Conservation (phyloP, 495 filamentous ascomycete genomes). For the Aspergillus leporis region DNA sequence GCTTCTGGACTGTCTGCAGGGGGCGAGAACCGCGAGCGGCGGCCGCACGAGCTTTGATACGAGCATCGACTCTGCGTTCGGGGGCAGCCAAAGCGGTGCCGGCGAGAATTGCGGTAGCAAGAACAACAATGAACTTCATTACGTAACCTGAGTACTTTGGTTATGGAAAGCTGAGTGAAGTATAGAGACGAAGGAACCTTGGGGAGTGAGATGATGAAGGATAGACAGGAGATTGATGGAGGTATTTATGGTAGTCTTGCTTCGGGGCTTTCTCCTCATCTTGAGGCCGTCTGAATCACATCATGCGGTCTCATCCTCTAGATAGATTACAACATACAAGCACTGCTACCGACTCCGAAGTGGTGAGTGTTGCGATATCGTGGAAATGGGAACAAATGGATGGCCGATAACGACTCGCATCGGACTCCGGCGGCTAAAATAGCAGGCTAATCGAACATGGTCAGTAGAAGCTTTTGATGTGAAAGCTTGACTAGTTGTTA, state of each 20-base stretch:
- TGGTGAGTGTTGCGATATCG: not conserved
- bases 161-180: not conserved
- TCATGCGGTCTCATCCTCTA: not conserved
- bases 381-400: not conserved
- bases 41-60: conserved; percentile 13
- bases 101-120: conserved; percentile 20
- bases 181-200: not conserved
- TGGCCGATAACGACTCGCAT: not conserved
- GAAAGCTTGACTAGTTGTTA: not conserved
- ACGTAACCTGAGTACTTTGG: conserved; percentile 5
- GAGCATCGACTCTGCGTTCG: conserved; percentile 24
- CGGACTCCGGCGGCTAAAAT: not conserved
- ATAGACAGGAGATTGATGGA: not conserved
- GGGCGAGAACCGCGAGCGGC: not conserved
- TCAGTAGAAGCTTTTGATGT: not conserved
- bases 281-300: not conserved
- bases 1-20: conserved; percentile 8
- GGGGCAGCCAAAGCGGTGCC: conserved; percentile 23
- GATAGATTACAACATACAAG: not conserved
- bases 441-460: not conserved
- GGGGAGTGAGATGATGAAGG: not conserved
- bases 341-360: not conserved
- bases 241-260: not conserved
- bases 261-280: not conserved
- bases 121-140: conserved; percentile 24